Conservation (phyloP, 768 basidiomycete species). For the Tephrocybe sp. region DNA sequence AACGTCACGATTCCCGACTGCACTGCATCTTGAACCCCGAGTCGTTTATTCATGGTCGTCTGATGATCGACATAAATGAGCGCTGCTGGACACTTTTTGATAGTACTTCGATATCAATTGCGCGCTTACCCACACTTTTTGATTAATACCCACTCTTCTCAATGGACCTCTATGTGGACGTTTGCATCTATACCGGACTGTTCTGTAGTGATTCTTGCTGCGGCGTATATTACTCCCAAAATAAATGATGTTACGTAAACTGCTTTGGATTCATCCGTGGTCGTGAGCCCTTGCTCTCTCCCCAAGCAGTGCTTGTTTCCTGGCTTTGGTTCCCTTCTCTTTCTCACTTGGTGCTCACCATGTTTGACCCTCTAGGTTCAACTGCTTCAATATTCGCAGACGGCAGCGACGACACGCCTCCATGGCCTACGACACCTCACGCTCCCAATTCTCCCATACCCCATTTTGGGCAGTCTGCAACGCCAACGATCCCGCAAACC, state of each 20-base stretch:
- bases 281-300: background rate
- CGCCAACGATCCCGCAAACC: constrained; percentile 45
- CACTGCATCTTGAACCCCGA: constrained; percentile 25
- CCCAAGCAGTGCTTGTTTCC: background rate
- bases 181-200: too few relatives aligned
- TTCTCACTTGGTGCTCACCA: constrained; percentile 22
- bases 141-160: background rate
- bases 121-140: background rate
- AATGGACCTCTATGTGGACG: too few relatives aligned
- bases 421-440: constrained; percentile 85
- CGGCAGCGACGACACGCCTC: constrained; percentile 48
- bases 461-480: constrained; percentile 62
- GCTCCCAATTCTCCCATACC: constrained; percentile 70
- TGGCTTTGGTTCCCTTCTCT: background rate
- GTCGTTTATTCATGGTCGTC: too few relatives aligned
- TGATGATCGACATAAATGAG: too few relatives aligned
- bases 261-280: background rate
- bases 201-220: too few relatives aligned
- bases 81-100: too few relatives aligned
- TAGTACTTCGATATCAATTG: too few relatives aligned
- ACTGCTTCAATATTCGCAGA: constrained; percentile 56
- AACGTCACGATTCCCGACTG: constrained; percentile 66
- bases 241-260: constrained; percentile 12
- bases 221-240: background rate
- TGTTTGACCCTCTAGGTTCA: constrained; percentile 76